Evolutionary conservation across 495 filamentous ascomycete species (phyloP).

Genomic region (Tuber borchii): DNA sequence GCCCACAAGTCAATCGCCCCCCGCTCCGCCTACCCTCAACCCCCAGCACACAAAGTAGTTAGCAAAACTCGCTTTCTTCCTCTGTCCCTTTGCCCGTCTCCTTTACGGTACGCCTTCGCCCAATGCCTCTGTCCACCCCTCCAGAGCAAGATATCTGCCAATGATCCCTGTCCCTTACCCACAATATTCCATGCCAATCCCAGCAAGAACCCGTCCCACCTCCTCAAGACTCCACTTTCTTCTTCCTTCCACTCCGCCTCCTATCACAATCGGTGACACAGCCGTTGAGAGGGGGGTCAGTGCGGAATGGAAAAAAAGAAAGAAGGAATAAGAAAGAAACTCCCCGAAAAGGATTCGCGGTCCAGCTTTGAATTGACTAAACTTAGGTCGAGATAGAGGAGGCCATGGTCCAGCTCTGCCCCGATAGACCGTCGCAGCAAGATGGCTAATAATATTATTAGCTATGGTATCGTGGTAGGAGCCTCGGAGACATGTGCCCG

Average conservation of each 20-base stretch:
- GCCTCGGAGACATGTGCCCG: not conserved
- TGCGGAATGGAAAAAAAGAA: conserved; percentile 13
- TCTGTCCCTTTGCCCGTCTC: not conserved
- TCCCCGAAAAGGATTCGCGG: conserved; percentile 20
- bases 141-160: not conserved
- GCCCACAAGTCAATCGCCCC: not conserved
- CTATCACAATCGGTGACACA: conserved; percentile 32
- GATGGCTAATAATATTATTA: conserved; percentile 9
- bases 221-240: not conserved
- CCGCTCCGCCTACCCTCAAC: not conserved
- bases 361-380: conserved; percentile 21
- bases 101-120: not conserved
- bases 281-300: conserved; percentile 22
- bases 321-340: conserved; percentile 17
- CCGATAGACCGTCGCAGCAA: conserved; percentile 10
- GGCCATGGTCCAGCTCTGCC: conserved; percentile 12
- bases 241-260: not conserved
- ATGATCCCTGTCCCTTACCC: not conserved
- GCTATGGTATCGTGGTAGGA: not conserved
- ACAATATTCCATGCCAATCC: not conserved
- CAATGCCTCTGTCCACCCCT: not conserved
- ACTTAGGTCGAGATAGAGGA: conserved; percentile 7
- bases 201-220: not conserved
- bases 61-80: not conserved
- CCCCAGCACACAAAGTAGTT: not conserved